Conservation (phyloP, 305 asterid species). For the Fraxinus albicans region DNA sequence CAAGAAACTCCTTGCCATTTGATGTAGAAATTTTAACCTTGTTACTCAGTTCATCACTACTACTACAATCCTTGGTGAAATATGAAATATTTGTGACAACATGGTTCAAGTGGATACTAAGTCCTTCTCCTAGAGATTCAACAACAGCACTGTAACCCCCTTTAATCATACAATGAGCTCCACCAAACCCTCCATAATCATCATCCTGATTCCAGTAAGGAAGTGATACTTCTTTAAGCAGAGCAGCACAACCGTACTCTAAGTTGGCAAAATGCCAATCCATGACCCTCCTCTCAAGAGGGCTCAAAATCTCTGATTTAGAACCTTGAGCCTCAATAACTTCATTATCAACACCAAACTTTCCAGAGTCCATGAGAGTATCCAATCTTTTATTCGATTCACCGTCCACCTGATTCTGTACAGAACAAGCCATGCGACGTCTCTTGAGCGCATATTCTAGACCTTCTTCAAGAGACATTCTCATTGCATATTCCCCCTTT, state of each 20-base stretch:
- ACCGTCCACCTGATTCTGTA: constrained; percentile 30
- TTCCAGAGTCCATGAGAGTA: constrained; percentile 31
- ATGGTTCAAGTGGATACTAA: constrained; percentile 68
- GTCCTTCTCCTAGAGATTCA: constrained; percentile 87
- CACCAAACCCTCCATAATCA: constrained; percentile 96
- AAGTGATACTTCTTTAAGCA: constrained; percentile 88
- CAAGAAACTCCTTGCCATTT: constrained; percentile 76
- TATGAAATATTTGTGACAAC: constrained; percentile 72
- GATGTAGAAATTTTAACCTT: constrained; percentile 73
- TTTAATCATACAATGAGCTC: constrained; percentile 99
- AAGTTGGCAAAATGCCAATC: constrained; percentile 99
- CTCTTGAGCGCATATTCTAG: constrained; percentile 75
- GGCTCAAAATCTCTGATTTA: constrained; percentile 57
- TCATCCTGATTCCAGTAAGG: constrained; percentile 99
- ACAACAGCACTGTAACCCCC: constrained; percentile 93
- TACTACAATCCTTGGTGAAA: constrained; percentile 33
- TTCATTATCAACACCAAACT: constrained; percentile 32
- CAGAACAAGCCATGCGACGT: constrained; percentile 44
- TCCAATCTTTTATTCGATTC: constrained; percentile 31
- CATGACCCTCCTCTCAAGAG: constrained; percentile 98
- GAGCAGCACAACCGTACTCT: constrained; percentile 98
- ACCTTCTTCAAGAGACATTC: constrained; percentile 97
- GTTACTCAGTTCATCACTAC: constrained; percentile 36
- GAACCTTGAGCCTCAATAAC: constrained; percentile 30
- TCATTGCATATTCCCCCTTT: constrained; percentile 78